Base-by-base conservation (phyloP, 1,284 basidiomycete species). In the Clitocybe nebularis region DNA sequence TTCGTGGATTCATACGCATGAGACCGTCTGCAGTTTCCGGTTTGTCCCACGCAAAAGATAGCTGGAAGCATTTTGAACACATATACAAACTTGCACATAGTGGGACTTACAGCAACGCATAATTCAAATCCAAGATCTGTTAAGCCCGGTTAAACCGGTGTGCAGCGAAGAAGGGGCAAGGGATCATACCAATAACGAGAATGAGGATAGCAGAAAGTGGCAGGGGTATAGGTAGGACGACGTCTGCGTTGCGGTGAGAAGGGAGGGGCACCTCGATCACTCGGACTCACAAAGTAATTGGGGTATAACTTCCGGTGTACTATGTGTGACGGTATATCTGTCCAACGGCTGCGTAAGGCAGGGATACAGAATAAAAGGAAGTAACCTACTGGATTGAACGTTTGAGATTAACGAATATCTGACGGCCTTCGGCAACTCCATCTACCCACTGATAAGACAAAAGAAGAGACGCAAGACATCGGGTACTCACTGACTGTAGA, bases 11-110 rank as follows among this genome's bases (percentile, higher is more conserved):
- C 67, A 82, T 68, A 19, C 78, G 72, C 81, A 84, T 84, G 20
- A 84, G 59, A 11, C 78, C 79, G 49, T 83, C 80, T 36, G 62
- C 57, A 0, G 79, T 78, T 57, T 84, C 81, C 0, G 81, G 79
- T 51, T 77, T 69, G 56, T 84, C 81, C 81, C 81, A 84, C 0
- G 81, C 81, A 47, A 84, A 84, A 0, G 79, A 80, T 14, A 84
- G 66, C 77, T 81, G 47, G 1, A 20, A 5, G 28, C 22, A 34
- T 32, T 14, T 22, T 54, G 20, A 46, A n/a, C 8, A 6, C 20
- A 17, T 20, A 13, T 16, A 36, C 13, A 22, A 29, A 37, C 16
- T 16, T 23, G n/a, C n/a, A n/a, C n/a, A n/a, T n/a, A n/a, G 9
- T 9, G 13, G 6, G 13, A 61, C 75, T 49, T 59, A 79, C 77